Evolutionary conservation across 495 filamentous ascomycete species (phyloP), one percentile per base, ranked within the genome.

Genomic region (Talaromyces ruber): DNA sequence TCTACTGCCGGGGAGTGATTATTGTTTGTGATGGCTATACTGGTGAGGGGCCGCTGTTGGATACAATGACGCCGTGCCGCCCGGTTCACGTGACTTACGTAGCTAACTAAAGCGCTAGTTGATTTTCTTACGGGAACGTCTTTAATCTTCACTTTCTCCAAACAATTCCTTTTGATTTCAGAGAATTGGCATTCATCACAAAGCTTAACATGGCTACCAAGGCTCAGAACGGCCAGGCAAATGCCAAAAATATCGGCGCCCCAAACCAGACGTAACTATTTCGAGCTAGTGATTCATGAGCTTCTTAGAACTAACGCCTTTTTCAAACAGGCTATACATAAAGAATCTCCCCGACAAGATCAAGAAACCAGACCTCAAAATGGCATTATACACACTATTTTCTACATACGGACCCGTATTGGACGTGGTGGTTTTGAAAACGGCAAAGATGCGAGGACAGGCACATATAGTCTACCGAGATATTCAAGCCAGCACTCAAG

Each of bases 381-480:
- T 88, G 8, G 85, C 86, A 12, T 85, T 99, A 7, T 98, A 98
- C 75, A 90, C 89, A 66, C 84, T 98, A 16, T 99, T 98, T 69
- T 88, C 90, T 11, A 96, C 92, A 29, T 93, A 97, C 71, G 95
- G 95, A 22, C 85, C 90, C 8, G 89, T 99, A 14, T 83, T 99
- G 55, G 94, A 98, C 69, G 86, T 99, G n/a, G 89, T 96, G 32
- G 88, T 90, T 32, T 79, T 97, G 67, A 92, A 90, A 74, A 94
- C 90, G 0, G 78, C 78, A 67, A 92, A 92, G 75, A 93, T 96
- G 88, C 89, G 95, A 37, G 94, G 94, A 2, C 94, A 98, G 72
- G 95, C 94, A 58, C 93, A 97, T 69, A 79, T 99, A 53, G 90
- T 93, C 3, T 97, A 91, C 72, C 85, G 89, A 62, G 94, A 99